A percentile compares a stretch with the other conserved stretches of the same genome.
Conservation (phyloP, 768 basidiomycete species). For the Tulasnella sp. region DNA sequence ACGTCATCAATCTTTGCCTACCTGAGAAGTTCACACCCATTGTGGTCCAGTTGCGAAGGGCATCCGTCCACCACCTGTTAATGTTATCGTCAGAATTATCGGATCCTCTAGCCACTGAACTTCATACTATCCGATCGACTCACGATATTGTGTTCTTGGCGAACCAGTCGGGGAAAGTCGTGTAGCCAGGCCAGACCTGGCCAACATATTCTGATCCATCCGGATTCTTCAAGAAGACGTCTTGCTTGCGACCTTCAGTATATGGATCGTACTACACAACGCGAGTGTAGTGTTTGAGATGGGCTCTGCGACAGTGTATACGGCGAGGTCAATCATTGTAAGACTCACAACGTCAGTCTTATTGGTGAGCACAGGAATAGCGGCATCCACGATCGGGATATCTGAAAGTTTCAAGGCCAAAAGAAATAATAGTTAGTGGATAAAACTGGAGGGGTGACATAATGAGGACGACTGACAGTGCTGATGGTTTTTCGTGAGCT, state of each 20-base stretch:
- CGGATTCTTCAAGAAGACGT: conserved; percentile 33
- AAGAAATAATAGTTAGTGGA: not conserved
- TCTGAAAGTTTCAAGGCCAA: conserved; percentile 31
- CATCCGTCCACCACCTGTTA: conserved; percentile 50
- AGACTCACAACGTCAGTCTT: conserved; percentile 49
- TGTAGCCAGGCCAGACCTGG: conserved; percentile 69
- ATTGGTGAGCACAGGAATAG: conserved; percentile 46
- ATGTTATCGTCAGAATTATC: conserved; percentile 51
- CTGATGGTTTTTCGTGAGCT: conserved; percentile 41
- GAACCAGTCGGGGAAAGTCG: conserved; percentile 33
- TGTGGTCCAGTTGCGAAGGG: conserved; percentile 31
- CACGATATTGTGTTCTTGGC: too few relatives aligned
- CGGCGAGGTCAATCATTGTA: not conserved
- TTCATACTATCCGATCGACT: too few relatives aligned
- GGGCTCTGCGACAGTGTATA: too few relatives aligned
- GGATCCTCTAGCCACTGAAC: too few relatives aligned
- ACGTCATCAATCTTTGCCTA: too few relatives aligned
- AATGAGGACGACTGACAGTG: conserved; percentile 30
- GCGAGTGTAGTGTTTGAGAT: too few relatives aligned
- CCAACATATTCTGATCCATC: conserved; percentile 64
- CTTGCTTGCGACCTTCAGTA: conserved; percentile 49
- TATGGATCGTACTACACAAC: conserved; percentile 52
- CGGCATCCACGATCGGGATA: conserved; percentile 63
- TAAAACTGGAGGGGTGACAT: not conserved
- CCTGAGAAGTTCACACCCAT: not conserved